phyloP scores from a whole-genome alignment of 768 basidiomycete species.

The Mycena chlorophos region DNA sequence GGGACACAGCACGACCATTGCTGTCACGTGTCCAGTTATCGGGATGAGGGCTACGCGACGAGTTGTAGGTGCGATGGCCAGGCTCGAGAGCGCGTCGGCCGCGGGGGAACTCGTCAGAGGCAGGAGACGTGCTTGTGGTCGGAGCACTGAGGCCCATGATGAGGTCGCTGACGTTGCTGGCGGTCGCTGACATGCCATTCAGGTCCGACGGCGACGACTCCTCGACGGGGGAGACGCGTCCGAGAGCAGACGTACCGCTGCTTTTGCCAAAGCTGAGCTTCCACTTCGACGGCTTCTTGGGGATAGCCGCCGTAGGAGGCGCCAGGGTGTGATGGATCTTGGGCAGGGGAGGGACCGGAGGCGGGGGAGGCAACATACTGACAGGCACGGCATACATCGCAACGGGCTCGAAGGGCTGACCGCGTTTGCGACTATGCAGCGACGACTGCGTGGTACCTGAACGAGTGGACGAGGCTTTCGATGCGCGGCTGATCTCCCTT shows the following conservation, averaged over 20 bases:
- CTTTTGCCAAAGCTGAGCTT: conserved; percentile 73
- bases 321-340: conserved; percentile 26
- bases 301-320: conserved; percentile 35
- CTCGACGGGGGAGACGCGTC: conserved; percentile 41
- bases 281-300: conserved; percentile 88
- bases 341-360: conserved; percentile 12
- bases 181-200: conserved; percentile 65
- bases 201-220: conserved; percentile 29
- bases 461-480: conserved; percentile 46
- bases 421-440: conserved; percentile 25
- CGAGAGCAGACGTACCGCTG: conserved; percentile 39
- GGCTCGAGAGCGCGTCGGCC: conserved; percentile 18
- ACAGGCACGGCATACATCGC: conserved; percentile 46
- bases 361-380: conserved; percentile 28
- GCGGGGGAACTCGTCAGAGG: conserved; percentile 1
- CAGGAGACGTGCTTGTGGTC: conserved; percentile 25
- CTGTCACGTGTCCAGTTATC: conserved; percentile 36
- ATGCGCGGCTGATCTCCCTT: conserved; percentile 76
- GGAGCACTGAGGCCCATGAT: conserved; percentile 69
- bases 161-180: conserved; percentile 72
- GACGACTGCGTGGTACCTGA: conserved; percentile 34
- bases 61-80: conserved; percentile 29
- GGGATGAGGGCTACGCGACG: conserved; percentile 31
- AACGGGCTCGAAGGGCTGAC: conserved; percentile 43
- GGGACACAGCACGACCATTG: conserved; percentile 54